Evolutionary conservation across 306 rosid species (phyloP).

Genomic region (Nissolia schottii): DNA sequence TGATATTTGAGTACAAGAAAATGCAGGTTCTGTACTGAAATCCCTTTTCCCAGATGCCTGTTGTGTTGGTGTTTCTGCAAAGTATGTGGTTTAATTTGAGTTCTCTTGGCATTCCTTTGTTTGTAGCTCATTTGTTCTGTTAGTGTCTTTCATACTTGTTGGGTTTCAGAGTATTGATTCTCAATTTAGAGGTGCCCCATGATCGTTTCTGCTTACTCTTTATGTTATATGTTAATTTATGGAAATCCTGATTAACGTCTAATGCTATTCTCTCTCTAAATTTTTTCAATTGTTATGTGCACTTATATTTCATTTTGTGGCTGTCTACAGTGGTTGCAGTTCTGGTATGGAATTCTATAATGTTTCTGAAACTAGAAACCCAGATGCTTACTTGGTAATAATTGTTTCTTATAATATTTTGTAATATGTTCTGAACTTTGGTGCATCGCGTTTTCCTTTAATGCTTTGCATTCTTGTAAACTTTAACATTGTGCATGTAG

Average conservation of each 20-base stretch:
- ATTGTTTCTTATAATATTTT: background rate
- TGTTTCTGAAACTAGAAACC: conserved; percentile 45
- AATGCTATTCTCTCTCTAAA: background rate
- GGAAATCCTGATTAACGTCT: background rate
- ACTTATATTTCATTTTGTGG: conserved; percentile 25
- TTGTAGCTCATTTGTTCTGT: background rate
- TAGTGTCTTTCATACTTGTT: background rate
- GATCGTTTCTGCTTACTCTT: background rate
- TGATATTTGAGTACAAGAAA: background rate
- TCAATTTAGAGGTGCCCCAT: background rate
- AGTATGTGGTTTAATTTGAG: background rate
- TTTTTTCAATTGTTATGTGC: background rate
- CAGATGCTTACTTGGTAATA: conserved; percentile 58
- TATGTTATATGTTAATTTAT: background rate
- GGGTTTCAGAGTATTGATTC: background rate
- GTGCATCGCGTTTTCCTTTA: background rate
- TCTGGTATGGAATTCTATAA: conserved; percentile 58
- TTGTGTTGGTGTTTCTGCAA: background rate
- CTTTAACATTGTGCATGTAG: background rate
- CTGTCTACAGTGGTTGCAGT: conserved; percentile 60
- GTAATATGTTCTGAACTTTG: background rate
- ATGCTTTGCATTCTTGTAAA: background rate
- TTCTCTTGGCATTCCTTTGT: background rate
- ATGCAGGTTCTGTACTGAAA: background rate
- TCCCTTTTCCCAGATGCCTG: background rate